Evolutionary conservation across 2,329 filamentous ascomycete species (phyloP).

Genomic region (Endoconidiophora polonica): DNA sequence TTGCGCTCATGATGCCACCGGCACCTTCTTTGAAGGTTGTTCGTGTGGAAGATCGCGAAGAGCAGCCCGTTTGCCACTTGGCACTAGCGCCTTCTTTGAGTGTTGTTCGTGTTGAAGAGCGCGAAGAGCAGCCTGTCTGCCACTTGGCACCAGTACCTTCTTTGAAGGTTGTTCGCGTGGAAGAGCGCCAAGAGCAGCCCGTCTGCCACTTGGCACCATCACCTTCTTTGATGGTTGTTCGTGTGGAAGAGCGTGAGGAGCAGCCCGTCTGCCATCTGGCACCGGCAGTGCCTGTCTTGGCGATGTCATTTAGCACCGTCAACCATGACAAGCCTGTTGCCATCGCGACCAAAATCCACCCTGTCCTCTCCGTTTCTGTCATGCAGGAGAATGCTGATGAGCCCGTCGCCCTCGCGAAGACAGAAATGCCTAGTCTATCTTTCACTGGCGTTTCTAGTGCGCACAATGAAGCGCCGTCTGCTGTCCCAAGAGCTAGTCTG

Average conservation of each 20-base stretch:
- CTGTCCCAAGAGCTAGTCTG: slow-evolving; percentile 18
- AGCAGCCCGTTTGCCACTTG: slow-evolving; percentile 1
- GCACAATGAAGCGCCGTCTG: slow-evolving; percentile 18
- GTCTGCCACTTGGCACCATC: too few relatives aligned
- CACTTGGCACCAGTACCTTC: too few relatives aligned
- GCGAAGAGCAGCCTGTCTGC: too few relatives aligned
- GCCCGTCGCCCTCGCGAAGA: slow-evolving; percentile 17
- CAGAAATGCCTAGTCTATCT: slow-evolving; percentile 17
- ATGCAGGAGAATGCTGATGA: slow-evolving; percentile 3
- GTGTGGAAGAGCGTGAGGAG: background rate
- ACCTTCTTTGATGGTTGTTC: too few relatives aligned
- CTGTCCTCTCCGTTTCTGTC: background rate
- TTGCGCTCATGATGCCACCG: background rate
- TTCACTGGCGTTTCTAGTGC: slow-evolving; percentile 20
- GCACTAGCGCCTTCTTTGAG: too few relatives aligned
- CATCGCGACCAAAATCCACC: background rate
- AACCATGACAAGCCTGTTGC: background rate
- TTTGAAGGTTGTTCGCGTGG: too few relatives aligned
- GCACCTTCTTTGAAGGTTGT: slow-evolving; percentile 3
- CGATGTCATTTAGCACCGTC: background rate
- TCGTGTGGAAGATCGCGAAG: slow-evolving; percentile 3
- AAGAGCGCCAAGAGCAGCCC: too few relatives aligned
- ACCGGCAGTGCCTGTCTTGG: slow-evolving; percentile 3
- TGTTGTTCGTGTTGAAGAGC: too few relatives aligned
- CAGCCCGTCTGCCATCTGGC: slow-evolving; percentile 1